A percentile compares a stretch with the other conserved stretches of the same genome.
phyloP scores from a whole-genome alignment of 192 early-diverging fungal species.

The Mortierella claussenii region DNA sequence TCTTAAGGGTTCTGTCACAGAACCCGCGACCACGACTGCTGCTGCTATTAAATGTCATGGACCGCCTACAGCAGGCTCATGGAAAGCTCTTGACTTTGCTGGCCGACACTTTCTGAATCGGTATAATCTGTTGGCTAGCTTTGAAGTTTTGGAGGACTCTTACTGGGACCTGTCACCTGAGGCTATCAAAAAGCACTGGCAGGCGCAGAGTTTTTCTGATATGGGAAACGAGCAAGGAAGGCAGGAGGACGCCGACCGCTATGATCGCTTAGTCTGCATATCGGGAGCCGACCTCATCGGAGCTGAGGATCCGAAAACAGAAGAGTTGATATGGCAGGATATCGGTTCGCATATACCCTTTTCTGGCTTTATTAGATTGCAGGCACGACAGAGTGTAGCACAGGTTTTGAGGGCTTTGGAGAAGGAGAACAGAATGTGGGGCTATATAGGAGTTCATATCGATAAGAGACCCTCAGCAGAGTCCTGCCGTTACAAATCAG shows the following conservation, averaged over 20 bases:
- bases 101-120: conserved; percentile 47
- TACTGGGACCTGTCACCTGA: conserved; percentile 43
- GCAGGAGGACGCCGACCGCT: conserved; percentile 11
- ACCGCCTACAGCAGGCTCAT: conserved; percentile 33
- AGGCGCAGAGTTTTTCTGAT: conserved; percentile 1
- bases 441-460: conserved; percentile 47
- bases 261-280: conserved; percentile 26
- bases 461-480: conserved; percentile 30
- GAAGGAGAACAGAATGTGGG: background rate
- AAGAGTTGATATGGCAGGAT: conserved; percentile 43
- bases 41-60: conserved; percentile 33
- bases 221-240: too few species aligned
- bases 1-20: background rate
- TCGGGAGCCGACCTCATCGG: conserved; percentile 38
- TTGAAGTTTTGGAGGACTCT: conserved; percentile 27
- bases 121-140: conserved; percentile 34
- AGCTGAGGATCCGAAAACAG: conserved; percentile 20
- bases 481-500: conserved; percentile 12
- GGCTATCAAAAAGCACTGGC: conserved; percentile 31
- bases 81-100: conserved; percentile 41
- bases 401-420: conserved; percentile 30
- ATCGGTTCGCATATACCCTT: conserved; percentile 22
- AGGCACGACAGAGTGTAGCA: conserved; percentile 5
- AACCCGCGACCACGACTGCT: background rate
- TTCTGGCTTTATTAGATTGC: background rate